A percentile compares a stretch with the other conserved stretches of the same genome.
phyloP scores from a whole-genome alignment of 768 basidiomycete genomes.

The Jaapia argillacea region DNA sequence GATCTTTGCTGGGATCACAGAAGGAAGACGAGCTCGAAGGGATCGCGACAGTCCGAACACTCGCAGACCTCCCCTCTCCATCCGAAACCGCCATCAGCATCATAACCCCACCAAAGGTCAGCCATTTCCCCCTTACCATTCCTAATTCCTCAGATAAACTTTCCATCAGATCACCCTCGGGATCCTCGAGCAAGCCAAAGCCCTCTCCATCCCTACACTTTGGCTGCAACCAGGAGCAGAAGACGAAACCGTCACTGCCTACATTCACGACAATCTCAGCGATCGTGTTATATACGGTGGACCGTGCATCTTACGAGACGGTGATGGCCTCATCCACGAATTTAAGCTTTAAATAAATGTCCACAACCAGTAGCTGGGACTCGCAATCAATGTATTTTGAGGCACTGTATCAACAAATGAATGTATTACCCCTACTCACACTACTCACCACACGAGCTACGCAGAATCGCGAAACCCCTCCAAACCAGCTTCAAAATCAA shows the following conservation, averaged over 20 bases:
- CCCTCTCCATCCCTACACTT: conserved; percentile 60
- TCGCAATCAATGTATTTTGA: no score
- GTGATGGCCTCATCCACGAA: conserved; percentile 46
- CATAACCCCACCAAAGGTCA: conserved; percentile 66
- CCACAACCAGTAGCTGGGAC: no score
- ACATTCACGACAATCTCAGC: conserved; percentile 54
- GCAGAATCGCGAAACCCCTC: no score
- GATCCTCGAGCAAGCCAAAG: conserved; percentile 56
- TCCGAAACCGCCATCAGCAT: conserved; percentile 66
- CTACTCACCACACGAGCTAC: no score
- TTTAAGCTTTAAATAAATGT: no score
- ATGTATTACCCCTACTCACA: no score
- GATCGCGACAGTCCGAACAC: conserved; percentile 39
- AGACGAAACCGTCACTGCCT: conserved; percentile 51
- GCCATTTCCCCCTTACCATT: conserved; percentile 4
- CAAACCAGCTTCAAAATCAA: no score
- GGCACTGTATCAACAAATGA: no score
- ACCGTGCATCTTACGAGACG: conserved; percentile 73
- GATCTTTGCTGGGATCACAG: conserved; percentile 26
- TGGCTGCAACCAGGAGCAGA: conserved; percentile 92
- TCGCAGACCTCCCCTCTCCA: conserved; percentile 50
- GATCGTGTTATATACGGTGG: conserved; percentile 74
- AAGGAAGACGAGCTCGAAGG: conserved; percentile 66
- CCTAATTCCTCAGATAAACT: not conserved
- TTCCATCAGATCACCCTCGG: conserved; percentile 53